Evolutionary conservation across 1,284 basidiomycete species (phyloP).

Genomic region (Marasmius fiardii): DNA sequence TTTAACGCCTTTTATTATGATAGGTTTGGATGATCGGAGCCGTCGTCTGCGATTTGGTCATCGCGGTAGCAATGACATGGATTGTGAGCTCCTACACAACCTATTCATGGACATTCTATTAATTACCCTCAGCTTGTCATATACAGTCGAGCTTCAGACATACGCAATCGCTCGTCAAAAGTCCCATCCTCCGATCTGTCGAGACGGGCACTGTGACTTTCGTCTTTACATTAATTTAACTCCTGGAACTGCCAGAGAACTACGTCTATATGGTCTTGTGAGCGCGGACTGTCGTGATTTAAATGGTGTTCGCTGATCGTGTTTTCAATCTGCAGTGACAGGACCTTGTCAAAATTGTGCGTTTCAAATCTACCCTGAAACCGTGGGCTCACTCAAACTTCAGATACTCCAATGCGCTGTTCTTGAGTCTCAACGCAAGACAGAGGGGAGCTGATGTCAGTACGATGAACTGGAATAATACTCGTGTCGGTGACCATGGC

Average conservation of each 20-base stretch:
- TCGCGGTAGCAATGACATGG: background rate
- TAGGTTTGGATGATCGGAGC: background rate
- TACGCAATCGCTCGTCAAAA: background rate
- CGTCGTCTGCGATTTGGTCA: background rate
- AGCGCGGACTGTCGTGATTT: background rate
- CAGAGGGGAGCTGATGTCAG: background rate
- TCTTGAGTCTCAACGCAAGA: background rate
- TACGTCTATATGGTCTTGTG: background rate
- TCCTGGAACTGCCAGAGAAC: no score
- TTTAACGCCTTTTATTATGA: background rate
- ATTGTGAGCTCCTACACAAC: background rate
- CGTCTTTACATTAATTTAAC: background rate
- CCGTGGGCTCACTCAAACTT: background rate
- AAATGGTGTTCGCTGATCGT: background rate
- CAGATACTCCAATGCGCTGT: background rate
- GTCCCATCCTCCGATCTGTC: background rate
- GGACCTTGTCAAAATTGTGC: background rate
- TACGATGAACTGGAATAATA: background rate
- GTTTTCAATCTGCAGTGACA: background rate
- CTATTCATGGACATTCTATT: background rate
- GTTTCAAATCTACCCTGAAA: background rate
- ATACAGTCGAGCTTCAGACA: background rate
- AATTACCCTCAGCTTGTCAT: background rate
- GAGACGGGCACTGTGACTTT: background rate
- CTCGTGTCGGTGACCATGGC: no score